Percentiles rank a stretch among this genome's conserved stretches.
Evolutionary conservation across 148 eudicot species (phyloP).

Genomic region (Camellia granthamiana): DNA sequence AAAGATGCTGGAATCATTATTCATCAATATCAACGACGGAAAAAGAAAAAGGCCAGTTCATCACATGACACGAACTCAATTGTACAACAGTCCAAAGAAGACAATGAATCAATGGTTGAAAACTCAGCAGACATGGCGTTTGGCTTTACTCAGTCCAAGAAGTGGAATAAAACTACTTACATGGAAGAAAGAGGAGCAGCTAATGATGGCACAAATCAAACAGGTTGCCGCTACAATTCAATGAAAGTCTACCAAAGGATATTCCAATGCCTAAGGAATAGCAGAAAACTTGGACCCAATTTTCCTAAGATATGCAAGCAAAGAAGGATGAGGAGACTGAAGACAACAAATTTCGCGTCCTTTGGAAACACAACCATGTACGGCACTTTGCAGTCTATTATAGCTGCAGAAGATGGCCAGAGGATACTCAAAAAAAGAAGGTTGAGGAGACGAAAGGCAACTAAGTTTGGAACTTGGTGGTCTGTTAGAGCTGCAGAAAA

Average conservation of each 20-base stretch:
- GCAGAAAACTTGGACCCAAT: slow-evolving; percentile 31
- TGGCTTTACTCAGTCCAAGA: background rate
- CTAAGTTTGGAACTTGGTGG: background rate
- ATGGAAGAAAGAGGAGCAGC: background rate
- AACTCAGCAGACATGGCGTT: background rate
- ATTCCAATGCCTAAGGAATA: slow-evolving; percentile 20
- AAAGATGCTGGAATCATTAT: background rate
- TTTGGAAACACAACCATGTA: background rate
- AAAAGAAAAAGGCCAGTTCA: background rate
- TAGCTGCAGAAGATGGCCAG: background rate
- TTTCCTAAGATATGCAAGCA: slow-evolving; percentile 26
- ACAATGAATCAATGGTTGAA: background rate
- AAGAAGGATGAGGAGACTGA: slow-evolving; percentile 18
- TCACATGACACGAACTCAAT: background rate
- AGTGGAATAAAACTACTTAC: background rate
- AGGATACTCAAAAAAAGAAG: slow-evolving; percentile 21
- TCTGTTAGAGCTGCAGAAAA: background rate
- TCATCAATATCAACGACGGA: slow-evolving; percentile 10
- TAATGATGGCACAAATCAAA: background rate
- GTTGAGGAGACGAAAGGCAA: slow-evolving; percentile 11
- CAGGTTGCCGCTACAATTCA: background rate
- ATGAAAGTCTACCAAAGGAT: slow-evolving; percentile 20
- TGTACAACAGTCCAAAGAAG: background rate
- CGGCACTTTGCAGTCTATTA: background rate
- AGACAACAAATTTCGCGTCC: background rate